Conservation (phyloP, 139 green algal genomes). For the Asterochloris sp. region DNA sequence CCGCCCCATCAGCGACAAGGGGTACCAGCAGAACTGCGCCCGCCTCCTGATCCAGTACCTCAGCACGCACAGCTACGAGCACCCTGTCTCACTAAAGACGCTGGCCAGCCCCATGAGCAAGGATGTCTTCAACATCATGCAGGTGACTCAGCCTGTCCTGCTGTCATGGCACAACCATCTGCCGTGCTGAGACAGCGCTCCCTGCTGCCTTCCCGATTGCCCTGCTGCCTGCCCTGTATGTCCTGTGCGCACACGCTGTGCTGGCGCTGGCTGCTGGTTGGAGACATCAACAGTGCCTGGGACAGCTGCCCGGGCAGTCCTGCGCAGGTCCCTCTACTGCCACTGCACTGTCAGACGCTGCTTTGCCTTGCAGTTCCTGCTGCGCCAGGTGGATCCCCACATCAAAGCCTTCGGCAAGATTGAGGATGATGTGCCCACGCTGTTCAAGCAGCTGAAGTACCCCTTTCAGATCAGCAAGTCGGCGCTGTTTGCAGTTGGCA, state of each 20-base stretch:
- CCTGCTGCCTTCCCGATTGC: conserved; percentile 68
- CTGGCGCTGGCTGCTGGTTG: too few relatives aligned
- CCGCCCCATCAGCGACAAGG: conserved; percentile 71
- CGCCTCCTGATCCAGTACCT: conserved; percentile 80
- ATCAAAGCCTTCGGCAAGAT: conserved; percentile 70
- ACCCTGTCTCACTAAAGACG: conserved; percentile 72
- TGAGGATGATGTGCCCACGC: conserved; percentile 79
- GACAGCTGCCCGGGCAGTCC: too few relatives aligned
- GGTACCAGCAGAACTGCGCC: conserved; percentile 68
- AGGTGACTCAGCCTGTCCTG: too few relatives aligned
- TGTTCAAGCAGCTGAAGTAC: conserved; percentile 94
- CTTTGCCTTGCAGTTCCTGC: conserved; percentile 1
- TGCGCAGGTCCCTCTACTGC: too few relatives aligned
- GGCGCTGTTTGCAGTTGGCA: conserved; percentile 86
- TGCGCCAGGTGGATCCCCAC: conserved; percentile 68
- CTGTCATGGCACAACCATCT: not conserved
- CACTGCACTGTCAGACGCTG: too few relatives aligned
- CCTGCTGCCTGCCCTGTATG: not conserved
- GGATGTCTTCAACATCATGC: conserved; percentile 85
- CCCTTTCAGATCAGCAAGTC: conserved; percentile 91
- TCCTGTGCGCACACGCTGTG: too few relatives aligned
- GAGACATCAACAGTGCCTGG: too few relatives aligned
- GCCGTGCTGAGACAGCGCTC: too few relatives aligned
- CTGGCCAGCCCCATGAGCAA: conserved; percentile 84
- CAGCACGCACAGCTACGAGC: conserved; percentile 74